Conservation (phyloP, 441 rosid species). For the Brassica balearica region DNA sequence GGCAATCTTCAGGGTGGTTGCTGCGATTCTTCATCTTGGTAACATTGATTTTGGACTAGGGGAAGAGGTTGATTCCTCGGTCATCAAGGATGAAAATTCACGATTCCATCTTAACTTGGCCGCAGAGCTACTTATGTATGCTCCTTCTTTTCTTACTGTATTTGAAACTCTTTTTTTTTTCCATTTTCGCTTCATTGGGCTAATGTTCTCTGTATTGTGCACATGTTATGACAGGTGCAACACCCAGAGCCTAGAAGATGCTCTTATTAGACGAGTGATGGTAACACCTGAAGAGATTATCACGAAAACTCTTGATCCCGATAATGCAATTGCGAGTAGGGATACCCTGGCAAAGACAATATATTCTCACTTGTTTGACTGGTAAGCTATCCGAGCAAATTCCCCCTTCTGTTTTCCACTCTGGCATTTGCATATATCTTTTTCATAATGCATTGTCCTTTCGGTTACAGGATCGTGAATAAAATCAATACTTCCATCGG, state of each 20-base stretch:
- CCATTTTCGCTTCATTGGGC: background rate
- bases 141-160: constrained; percentile 29
- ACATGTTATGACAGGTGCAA: constrained; percentile 59
- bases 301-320: constrained; percentile 70
- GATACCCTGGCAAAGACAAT: constrained; percentile 79
- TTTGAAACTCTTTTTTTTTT: constrained; percentile 14
- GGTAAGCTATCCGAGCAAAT: constrained; percentile 56
- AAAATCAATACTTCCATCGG: constrained; percentile 94
- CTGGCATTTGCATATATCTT: background rate
- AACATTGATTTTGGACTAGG: constrained; percentile 79
- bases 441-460: constrained; percentile 21
- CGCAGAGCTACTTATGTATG: constrained; percentile 91
- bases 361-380: constrained; percentile 81
- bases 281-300: constrained; percentile 87
- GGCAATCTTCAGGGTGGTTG: constrained; percentile 97
- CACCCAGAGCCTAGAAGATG: constrained; percentile 72
- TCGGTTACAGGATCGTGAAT: constrained; percentile 84
- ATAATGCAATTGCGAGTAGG: constrained; percentile 67
- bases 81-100: constrained; percentile 76
- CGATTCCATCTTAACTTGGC: constrained; percentile 84
- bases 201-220: constrained; percentile 18
- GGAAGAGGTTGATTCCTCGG: constrained; percentile 85
- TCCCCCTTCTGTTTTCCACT: constrained; percentile 19
- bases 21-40: constrained; percentile 89
- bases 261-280: constrained; percentile 78